Evolutionary conservation across 257 asterid genomes (phyloP).

Genomic region (Solanum chilense): DNA sequence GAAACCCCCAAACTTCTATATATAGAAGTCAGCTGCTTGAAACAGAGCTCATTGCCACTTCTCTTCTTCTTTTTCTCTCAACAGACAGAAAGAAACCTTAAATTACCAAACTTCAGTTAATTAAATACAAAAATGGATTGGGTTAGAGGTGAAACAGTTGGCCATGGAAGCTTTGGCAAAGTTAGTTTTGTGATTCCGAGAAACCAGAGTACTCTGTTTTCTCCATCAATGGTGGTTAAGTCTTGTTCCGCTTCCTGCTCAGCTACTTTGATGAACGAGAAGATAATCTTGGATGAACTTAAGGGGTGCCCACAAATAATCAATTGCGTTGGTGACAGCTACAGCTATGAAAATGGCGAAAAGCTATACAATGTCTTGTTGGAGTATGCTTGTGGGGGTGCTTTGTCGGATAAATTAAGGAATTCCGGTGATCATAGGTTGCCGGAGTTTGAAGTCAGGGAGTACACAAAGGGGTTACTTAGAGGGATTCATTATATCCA

Average conservation of each 20-base stretch:
- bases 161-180: constrained; percentile 47
- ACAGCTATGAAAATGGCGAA: constrained; percentile 59
- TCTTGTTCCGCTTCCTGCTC: constrained; percentile 21
- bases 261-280: constrained; percentile 49
- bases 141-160: constrained; percentile 39
- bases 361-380: constrained; percentile 62
- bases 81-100: neutral
- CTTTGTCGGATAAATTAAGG: constrained; percentile 33
- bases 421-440: constrained; percentile 15
- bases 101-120: neutral
- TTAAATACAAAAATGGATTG: constrained; percentile 26
- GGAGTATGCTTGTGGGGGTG: constrained; percentile 75
- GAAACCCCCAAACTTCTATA: neutral
- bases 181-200: constrained; percentile 31
- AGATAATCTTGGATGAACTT: constrained; percentile 39
- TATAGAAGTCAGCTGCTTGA: neutral
- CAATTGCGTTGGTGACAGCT: constrained; percentile 51
- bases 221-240: constrained; percentile 42
- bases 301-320: constrained; percentile 47
- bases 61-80: neutral
- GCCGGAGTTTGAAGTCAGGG: constrained; percentile 39
- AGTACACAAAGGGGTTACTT: constrained; percentile 33
- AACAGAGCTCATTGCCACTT: neutral
- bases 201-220: neutral
- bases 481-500: constrained; percentile 52